Percentiles rank a stretch among this genome's conserved stretches.
phyloP scores from a whole-genome alignment of 164 flowering plant genomes.

The Cinnamomum micranthum region DNA sequence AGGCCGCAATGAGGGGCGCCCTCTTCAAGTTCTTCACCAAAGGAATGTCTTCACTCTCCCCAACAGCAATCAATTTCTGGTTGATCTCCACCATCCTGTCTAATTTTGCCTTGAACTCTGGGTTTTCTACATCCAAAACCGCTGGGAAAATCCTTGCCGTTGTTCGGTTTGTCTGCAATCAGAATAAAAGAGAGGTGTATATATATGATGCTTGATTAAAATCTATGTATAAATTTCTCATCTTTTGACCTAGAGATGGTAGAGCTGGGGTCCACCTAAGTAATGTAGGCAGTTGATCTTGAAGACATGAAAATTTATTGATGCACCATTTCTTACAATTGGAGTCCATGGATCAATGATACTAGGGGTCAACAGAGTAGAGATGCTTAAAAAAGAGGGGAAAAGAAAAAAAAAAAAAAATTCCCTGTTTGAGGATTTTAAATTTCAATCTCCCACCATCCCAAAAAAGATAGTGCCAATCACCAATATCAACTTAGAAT shows the following conservation, averaged over 20 bases:
- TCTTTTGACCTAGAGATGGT: neutral
- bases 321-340: neutral
- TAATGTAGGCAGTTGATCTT: neutral
- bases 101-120: constrained; percentile 92
- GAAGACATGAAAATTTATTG: neutral
- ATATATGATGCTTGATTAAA: neutral
- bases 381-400: neutral
- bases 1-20: constrained; percentile 73
- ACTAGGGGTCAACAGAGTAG: neutral
- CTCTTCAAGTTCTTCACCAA: constrained; percentile 87
- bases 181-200: neutral
- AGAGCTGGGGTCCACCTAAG: neutral
- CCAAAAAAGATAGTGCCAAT: too few relatives aligned
- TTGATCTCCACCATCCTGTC: constrained; percentile 92
- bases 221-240: neutral
- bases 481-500: too few relatives aligned
- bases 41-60: constrained; percentile 55
- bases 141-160: constrained; percentile 98
- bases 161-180: constrained; percentile 85
- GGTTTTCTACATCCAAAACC: constrained; percentile 92
- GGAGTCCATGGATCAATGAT: neutral
- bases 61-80: constrained; percentile 57
- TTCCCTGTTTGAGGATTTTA: too few relatives aligned
- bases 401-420: too few relatives aligned
- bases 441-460: too few relatives aligned